Evolutionary conservation across 371 early-diverging fungal genomes (phyloP), one percentile per base, ranked within the genome.

Genomic region (Rhizomucor miehei): DNA sequence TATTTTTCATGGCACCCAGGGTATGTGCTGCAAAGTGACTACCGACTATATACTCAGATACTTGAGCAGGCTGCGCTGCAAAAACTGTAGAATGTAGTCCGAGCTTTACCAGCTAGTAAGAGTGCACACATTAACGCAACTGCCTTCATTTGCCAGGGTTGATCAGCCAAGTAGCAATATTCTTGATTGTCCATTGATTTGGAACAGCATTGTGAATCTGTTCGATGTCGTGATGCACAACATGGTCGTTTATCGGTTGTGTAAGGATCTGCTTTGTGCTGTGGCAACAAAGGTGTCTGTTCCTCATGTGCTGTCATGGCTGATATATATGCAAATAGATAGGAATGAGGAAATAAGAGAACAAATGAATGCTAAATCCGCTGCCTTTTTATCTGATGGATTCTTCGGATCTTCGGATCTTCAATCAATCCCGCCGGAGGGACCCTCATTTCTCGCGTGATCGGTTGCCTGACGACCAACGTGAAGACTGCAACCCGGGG

Each of bases 1-100:
- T 84, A 11, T 77, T 72, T 62, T 88, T 88, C 70, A 88, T 67
- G 19, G 87, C 86, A 5, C 86, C 85, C 24, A 88, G 61, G 13
- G 88, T 87, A 62, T 87, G 87, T 37, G 86, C 87, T 23, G 88
- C 83, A 64, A 85, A 88, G 67, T 88, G 88, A 48, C 83, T 84
- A 38, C 88, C 88, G 47, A 87, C 87, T 88, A 41, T 51, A 35
- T 29, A 46, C 13, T n/a, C n/a, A n/a, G 23, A 46, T 14, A 52
- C 21, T 48, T 39, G 44, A 45, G 8, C 8, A 3, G 29, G 5
- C 29, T 29, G 29, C 29, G 24, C 41, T 35, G 38, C 25, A 9
- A 29, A 56, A 45, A 25, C 36, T 13, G 39, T 20, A 23, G 38
- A 48, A 25, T 11, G 4, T 3, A 43, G 37, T 21, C 9, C 14